Percentiles rank a stretch among this genome's conserved stretches.
Evolutionary conservation across 2,329 filamentous ascomycete species (phyloP).

Genomic region (Thielaviopsis euricoi): DNA sequence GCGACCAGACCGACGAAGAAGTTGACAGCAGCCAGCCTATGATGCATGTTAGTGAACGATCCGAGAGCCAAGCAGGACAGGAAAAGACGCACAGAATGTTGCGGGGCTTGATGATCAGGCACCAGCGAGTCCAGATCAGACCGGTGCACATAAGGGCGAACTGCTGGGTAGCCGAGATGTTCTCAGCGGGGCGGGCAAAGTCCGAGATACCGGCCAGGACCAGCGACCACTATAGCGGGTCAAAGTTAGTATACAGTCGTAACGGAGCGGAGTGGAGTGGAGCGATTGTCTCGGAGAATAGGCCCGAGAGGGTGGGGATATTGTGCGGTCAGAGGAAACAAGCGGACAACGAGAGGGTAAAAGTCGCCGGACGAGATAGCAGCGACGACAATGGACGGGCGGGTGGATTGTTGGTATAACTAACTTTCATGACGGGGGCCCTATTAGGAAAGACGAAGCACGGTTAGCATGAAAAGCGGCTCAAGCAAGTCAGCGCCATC

Average conservation of each 20-base stretch:
- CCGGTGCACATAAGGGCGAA: constrained; percentile 77
- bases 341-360: background rate
- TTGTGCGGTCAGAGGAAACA: background rate
- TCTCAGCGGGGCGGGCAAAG: constrained; percentile 77
- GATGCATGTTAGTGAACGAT: constrained; percentile 3
- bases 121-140: constrained; percentile 97
- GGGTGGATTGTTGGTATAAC: background rate
- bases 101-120: constrained; percentile 85
- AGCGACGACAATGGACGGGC: background rate
- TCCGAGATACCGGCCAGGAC: constrained; percentile 87
- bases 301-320: background rate
- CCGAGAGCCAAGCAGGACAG: background rate
- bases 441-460: constrained; percentile 25
- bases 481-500: background rate
- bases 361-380: background rate
- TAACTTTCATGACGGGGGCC: constrained; percentile 82
- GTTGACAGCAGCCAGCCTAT: constrained; percentile 81
- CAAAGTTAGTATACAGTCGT: background rate
- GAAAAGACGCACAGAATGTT: constrained; percentile 58
- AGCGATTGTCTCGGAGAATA: background rate
- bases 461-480: constrained; percentile 14
- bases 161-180: constrained; percentile 89
- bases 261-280: background rate
- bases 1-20: constrained; percentile 92
- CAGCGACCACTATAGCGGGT: constrained; percentile 56